These are phyloP conservation scores for Dothideomycetes sp. DNA, from an alignment of 2,329 filamentous ascomycete genomes.

Conservation along the genomic window DNA sequence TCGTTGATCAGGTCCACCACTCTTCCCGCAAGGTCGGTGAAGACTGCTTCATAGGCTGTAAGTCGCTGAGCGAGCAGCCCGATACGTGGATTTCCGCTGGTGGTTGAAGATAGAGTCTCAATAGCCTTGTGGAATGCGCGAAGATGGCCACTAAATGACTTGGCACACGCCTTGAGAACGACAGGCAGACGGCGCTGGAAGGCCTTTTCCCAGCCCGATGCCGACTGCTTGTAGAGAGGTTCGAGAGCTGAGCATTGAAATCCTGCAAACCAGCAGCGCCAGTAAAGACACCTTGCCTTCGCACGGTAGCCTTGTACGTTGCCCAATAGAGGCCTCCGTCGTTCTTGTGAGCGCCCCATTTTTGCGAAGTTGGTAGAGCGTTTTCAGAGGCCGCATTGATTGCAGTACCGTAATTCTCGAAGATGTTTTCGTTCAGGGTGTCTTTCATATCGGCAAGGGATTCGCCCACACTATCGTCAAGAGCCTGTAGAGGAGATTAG, in stretches of 20 bases:
- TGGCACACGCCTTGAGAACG: conserved; percentile 31
- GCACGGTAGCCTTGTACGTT: conserved; percentile 50
- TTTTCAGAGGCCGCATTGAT: conserved; percentile 32
- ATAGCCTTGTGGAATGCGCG: conserved; percentile 35
- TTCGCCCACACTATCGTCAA: conserved; percentile 33
- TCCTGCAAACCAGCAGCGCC: conserved; percentile 32
- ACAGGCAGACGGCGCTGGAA: conserved; percentile 37
- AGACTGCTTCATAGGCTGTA: conserved; percentile 31
- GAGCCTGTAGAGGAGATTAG: too few species aligned
- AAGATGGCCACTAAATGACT: conserved; percentile 26
- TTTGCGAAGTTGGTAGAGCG: conserved; percentile 25
- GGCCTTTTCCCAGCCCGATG: conserved; percentile 34
- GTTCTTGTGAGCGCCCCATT: conserved; percentile 31
- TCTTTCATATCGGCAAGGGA: conserved; percentile 33
- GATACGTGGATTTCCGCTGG: conserved; percentile 33
- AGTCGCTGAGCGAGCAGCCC: conserved; percentile 35
- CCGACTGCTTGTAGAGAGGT: conserved; percentile 33
- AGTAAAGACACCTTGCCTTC: conserved; percentile 40
- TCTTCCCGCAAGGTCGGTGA: conserved; percentile 29
- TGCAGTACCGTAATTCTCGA: conserved; percentile 34
- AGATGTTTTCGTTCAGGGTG: conserved; percentile 38
- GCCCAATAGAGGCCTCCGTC: conserved; percentile 41
- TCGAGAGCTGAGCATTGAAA: conserved; percentile 33
- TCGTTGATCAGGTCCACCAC: conserved; percentile 33
- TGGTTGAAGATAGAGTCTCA: conserved; percentile 30